Evolutionary conservation across 495 filamentous ascomycete species (phyloP).

Genomic region (Parathielavia hyrcaniae): DNA sequence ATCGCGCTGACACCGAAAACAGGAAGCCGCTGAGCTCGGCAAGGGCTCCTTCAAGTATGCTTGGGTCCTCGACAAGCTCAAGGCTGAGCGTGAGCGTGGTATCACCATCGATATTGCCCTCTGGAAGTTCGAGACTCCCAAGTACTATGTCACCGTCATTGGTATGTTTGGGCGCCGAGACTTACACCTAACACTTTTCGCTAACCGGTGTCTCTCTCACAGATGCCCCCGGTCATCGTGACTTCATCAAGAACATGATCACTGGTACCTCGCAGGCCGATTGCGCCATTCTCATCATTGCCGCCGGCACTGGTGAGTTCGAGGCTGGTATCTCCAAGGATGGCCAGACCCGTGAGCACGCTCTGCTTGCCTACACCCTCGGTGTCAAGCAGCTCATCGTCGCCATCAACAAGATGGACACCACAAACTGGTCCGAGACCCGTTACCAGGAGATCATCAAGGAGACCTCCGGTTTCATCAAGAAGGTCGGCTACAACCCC

Average conservation of each 20-base stretch:
- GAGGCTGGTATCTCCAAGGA: constrained; percentile 99
- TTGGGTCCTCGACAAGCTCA: constrained; percentile 99
- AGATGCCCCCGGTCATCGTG: constrained; percentile 99
- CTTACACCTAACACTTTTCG: not conserved
- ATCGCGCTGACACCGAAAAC: constrained; percentile 31
- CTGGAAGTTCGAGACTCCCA: constrained; percentile 99
- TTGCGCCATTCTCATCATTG: constrained; percentile 99
- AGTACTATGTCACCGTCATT: constrained; percentile 99
- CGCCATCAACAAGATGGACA: constrained; percentile 99
- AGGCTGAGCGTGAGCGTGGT: constrained; percentile 99
- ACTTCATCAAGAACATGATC: constrained; percentile 99
- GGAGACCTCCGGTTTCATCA: constrained; percentile 99
- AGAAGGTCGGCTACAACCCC: constrained; percentile 99
- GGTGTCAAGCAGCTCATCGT: constrained; percentile 99
- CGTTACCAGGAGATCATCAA: constrained; percentile 99
- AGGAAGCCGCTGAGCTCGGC: constrained; percentile 98
- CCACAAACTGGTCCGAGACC: constrained; percentile 92
- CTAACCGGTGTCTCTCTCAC: constrained; percentile 18
- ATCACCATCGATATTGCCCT: constrained; percentile 99
- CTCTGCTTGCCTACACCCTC: constrained; percentile 98
- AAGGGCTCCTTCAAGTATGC: constrained; percentile 99
- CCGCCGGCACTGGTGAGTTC: constrained; percentile 99
- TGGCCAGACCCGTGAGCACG: constrained; percentile 99
- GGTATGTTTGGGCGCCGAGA: constrained; percentile 49
- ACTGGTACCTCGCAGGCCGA: constrained; percentile 99